phyloP scores from a whole-genome alignment of 1,284 basidiomycete species.

The Ceratobasidium sp. region DNA sequence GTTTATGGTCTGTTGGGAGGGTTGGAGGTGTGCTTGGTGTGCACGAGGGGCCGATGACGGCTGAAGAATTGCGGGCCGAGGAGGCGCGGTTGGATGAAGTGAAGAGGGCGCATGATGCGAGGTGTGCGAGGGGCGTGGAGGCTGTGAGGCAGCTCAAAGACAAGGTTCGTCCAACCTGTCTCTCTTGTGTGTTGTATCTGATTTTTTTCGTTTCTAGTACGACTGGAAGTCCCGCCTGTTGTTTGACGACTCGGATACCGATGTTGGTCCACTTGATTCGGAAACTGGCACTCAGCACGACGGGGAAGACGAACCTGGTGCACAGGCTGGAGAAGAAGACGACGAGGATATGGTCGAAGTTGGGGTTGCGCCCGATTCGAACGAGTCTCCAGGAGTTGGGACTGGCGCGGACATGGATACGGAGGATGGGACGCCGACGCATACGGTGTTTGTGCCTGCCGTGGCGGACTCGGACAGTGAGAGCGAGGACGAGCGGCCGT shows the following conservation, averaged over 20 bases:
- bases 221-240: conserved; percentile 40
- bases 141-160: conserved; percentile 39
- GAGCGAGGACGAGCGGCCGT: conserved; percentile 24
- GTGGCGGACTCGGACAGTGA: conserved; percentile 25
- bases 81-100: conserved; percentile 40
- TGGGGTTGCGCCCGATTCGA: conserved; percentile 9
- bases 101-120: conserved; percentile 36
- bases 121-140: conserved; percentile 38
- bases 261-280: background rate
- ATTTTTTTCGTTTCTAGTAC: conserved; percentile 14
- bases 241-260: conserved; percentile 39
- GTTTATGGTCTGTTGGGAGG: background rate
- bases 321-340: background rate
- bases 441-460: conserved; percentile 23
- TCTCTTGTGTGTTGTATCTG: background rate
- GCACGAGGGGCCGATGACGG: conserved; percentile 10
- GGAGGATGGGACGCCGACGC: conserved; percentile 38
- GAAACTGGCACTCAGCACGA: background rate
- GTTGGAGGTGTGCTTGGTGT: background rate
- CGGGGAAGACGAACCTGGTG: background rate
- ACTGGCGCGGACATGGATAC: background rate
- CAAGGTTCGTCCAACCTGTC: background rate
- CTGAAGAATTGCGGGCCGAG: conserved; percentile 16
- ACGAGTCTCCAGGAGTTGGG: background rate
- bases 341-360: conserved; percentile 38